Evolutionary conservation across 176 grass and related monocot species (phyloP), one percentile per base, ranked within the genome.

Genomic region (Raddia distichophylla): DNA sequence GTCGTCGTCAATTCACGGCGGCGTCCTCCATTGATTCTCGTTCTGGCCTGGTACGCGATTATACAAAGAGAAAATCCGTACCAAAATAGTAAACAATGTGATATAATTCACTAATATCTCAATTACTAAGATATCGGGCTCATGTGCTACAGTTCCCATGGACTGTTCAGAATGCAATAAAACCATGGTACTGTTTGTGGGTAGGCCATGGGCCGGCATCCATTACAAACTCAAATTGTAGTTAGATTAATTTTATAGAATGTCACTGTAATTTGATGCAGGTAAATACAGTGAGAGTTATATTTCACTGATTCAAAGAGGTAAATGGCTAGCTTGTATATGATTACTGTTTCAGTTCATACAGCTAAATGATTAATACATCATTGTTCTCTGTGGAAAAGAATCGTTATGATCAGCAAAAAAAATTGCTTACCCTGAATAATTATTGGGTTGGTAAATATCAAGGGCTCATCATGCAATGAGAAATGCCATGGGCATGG

Each of bases 271-370:
- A 73, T 40, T 19, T 19, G 62, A 51, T 12, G 9, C 15, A 37
- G 8, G 73, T 34, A 54, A 18, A 43, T 68, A 10, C 43, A 65
- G 7, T 58, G 52, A 80, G 34, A 43, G 10, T 14, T n/a, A 73
- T 43, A 45, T 80, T 42, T 66, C 32, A 73, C 50, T 69, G 37
- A 73, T 61, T 49, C 22, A 51, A 82, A 63, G 11, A 33, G 58
- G 15, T 49, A 69, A 78, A 63, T 53, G 61, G 33, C 73, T 61
- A 77, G 15, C 35, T 45, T 77, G 20, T 12, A 78, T 50, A 67
- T 83, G 56, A 60, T 5, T 5, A 77, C 20, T 44, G 40, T 71
- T 75, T 72, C 37, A 80, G 18, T 32, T 58, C 52, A 46, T 33
- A 45, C 6, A 5, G 14, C 13, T 58, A n/a, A 46, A 45, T 22